Percentiles rank a stretch among this genome's conserved stretches.
These are phyloP conservation scores for Arxiozyma bovina DNA, from an alignment of 1,139 yeast species.

Conservation along the genomic window DNA sequence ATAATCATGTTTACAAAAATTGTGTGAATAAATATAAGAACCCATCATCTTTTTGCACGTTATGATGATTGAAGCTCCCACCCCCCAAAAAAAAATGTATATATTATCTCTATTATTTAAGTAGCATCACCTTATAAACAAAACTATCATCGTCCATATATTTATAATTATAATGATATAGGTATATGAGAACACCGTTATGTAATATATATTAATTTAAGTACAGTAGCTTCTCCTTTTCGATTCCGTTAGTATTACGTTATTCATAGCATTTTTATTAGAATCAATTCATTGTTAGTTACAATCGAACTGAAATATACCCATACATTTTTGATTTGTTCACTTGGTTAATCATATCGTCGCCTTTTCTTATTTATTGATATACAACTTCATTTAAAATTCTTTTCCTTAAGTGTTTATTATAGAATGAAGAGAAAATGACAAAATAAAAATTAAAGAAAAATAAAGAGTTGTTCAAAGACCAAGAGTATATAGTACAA, in stretches of 20 bases:
- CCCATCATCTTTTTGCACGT: neutral
- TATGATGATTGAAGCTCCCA: neutral
- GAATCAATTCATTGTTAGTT: no score
- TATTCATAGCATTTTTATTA: no score
- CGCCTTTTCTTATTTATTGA: neutral
- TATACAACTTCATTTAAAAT: neutral
- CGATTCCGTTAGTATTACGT: neutral
- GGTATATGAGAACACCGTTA: no score
- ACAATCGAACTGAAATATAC: neutral
- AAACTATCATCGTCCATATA: neutral
- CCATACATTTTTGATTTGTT: no score
- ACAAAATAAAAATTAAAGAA: no score
- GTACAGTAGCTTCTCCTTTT: neutral
- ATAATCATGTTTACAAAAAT: neutral
- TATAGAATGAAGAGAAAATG: neutral
- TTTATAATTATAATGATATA: no score
- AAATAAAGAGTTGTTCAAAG: no score
- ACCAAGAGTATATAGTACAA: no score
- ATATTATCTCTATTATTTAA: no score
- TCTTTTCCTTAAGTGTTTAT: neutral
- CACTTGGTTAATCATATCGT: neutral
- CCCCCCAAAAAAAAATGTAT: neutral
- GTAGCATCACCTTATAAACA: neutral
- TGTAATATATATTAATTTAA: neutral
- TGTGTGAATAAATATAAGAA: neutral